Evolutionary conservation across 2,329 filamentous ascomycete genomes (phyloP).

Genomic region (Epichloe typhina): DNA sequence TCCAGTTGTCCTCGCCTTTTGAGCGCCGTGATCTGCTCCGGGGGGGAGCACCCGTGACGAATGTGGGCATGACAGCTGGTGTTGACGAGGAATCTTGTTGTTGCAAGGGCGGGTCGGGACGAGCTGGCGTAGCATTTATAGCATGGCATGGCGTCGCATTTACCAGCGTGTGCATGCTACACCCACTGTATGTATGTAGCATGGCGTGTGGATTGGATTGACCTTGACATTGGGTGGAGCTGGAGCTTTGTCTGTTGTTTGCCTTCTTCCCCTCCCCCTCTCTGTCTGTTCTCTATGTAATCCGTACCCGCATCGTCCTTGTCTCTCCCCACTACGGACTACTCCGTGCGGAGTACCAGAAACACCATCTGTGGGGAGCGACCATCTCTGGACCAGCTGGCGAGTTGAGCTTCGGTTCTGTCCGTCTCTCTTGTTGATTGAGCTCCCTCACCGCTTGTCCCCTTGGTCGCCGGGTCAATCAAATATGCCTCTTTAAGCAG

Average conservation of each 20-base stretch:
- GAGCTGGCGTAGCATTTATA: background rate
- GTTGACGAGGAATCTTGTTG: background rate
- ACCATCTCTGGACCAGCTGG: background rate
- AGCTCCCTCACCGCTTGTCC: conserved; percentile 4
- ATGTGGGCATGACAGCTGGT: conserved; percentile 3
- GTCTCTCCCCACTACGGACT: background rate
- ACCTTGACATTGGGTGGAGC: too few species aligned
- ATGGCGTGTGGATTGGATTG: background rate
- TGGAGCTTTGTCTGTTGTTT: too few species aligned
- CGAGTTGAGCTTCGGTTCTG: background rate
- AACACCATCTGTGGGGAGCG: background rate
- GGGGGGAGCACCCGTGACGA: background rate
- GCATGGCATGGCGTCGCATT: background rate
- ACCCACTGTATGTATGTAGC: too few species aligned
- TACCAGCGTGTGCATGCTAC: background rate
- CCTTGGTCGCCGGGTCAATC: conserved; percentile 4
- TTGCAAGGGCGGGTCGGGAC: background rate
- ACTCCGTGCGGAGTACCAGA: background rate
- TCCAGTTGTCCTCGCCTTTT: too few species aligned
- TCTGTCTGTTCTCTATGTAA: too few species aligned
- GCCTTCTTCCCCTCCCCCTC: too few species aligned
- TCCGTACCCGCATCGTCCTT: too few species aligned
- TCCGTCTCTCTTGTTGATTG: background rate
- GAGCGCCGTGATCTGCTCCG: too few species aligned
- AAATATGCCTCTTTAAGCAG: background rate